These are phyloP conservation scores for Coemansia sp. DNA, from an alignment of 192 early-diverging fungal species.

Conservation along the genomic window DNA sequence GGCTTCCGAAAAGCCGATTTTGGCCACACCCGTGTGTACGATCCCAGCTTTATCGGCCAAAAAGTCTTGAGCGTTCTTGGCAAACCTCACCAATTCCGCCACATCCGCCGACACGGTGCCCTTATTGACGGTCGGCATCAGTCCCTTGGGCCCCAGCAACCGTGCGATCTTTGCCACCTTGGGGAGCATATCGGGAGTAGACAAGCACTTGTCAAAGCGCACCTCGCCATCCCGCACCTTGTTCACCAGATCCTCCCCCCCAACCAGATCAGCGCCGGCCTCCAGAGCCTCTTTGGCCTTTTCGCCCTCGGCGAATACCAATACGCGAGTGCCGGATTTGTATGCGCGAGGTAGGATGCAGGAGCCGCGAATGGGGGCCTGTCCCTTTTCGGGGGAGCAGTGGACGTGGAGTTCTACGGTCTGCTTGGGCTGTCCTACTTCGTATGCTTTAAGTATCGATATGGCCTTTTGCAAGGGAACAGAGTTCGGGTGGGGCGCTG, in stretches of 20 bases:
- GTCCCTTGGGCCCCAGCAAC: slow-evolving; percentile 88
- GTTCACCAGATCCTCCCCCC: slow-evolving; percentile 82
- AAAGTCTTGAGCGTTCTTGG: slow-evolving; percentile 73
- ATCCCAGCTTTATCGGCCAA: slow-evolving; percentile 70
- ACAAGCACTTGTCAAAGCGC: slow-evolving; percentile 80
- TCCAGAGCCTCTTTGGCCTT: slow-evolving; percentile 76
- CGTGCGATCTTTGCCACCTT: slow-evolving; percentile 84
- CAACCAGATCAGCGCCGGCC: slow-evolving; percentile 82
- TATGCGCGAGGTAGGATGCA: slow-evolving; percentile 69
- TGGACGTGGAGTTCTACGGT: slow-evolving; percentile 70
- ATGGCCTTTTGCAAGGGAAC: slow-evolving; percentile 54
- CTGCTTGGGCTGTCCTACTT: slow-evolving; percentile 61
- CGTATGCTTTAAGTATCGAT: slow-evolving; percentile 60
- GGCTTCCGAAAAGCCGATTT: slow-evolving; percentile 30
- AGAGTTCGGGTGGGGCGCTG: slow-evolving; percentile 48
- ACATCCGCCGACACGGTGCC: slow-evolving; percentile 84
- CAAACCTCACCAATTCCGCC: slow-evolving; percentile 57
- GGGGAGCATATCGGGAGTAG: slow-evolving; percentile 88
- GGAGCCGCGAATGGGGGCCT: slow-evolving; percentile 78
- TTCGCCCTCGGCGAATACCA: slow-evolving; percentile 88
- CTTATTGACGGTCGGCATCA: slow-evolving; percentile 90
- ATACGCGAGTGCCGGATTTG: slow-evolving; percentile 53
- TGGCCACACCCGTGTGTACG: slow-evolving; percentile 61
- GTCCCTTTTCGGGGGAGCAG: slow-evolving; percentile 70
- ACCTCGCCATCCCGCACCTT: slow-evolving; percentile 62